Evolutionary conservation across 1,139 yeast species (phyloP).

Genomic region (Hemisphaericaspora lyxosophila): DNA sequence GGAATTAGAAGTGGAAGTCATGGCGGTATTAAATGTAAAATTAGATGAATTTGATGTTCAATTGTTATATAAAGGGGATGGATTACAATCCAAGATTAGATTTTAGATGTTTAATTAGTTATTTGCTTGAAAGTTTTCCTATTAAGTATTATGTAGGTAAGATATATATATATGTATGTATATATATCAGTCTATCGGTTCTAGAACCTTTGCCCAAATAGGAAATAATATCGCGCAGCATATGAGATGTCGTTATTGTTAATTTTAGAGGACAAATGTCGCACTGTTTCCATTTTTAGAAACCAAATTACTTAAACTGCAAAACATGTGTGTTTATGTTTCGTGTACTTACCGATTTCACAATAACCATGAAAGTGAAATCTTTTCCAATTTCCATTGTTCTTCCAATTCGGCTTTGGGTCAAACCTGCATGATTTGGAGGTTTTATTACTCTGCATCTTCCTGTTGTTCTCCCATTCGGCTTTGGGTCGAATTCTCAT

Average conservation of each 20-base stretch:
- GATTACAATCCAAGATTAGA: slow-evolving; percentile 39
- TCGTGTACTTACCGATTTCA: slow-evolving; percentile 1
- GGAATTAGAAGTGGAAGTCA: slow-evolving; percentile 44
- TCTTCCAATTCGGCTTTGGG: too few relatives aligned
- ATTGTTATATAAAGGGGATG: slow-evolving; percentile 45
- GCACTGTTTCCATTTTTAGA: slow-evolving; percentile 1
- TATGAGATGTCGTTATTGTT: neutral
- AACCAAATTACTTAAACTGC: neutral
- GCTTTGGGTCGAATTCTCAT: too few relatives aligned
- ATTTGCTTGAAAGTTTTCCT: too few relatives aligned
- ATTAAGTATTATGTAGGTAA: too few relatives aligned
- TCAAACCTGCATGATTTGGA: too few relatives aligned
- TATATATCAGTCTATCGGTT: too few relatives aligned
- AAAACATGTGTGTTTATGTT: neutral
- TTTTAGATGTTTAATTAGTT: slow-evolving; percentile 22
- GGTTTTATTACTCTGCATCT: too few relatives aligned
- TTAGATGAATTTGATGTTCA: slow-evolving; percentile 40
- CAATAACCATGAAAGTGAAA: too few relatives aligned
- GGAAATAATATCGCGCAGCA: neutral
- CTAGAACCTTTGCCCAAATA: too few relatives aligned
- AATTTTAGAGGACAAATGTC: neutral
- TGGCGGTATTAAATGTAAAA: slow-evolving; percentile 38
- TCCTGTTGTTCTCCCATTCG: too few relatives aligned
- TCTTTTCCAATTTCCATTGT: too few relatives aligned
- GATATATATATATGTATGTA: slow-evolving; percentile 1